A percentile compares a stretch with the other conserved stretches of the same genome.
Evolutionary conservation across 352 stramenopile genomes (phyloP).

Genomic region (Phytophthora capsici): DNA sequence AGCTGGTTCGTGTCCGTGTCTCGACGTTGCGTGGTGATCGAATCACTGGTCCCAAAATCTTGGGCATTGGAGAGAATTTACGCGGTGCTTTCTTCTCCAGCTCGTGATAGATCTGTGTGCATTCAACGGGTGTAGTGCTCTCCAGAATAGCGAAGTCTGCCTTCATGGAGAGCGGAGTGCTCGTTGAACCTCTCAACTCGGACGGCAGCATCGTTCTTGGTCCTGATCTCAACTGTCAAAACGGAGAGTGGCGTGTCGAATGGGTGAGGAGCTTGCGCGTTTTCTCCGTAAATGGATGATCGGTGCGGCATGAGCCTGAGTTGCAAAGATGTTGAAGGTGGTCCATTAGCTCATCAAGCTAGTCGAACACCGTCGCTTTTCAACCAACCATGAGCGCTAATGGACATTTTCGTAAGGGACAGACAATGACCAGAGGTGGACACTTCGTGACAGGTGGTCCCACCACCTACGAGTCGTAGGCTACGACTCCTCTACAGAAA

Average conservation of each 20-base stretch:
- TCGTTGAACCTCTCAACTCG: neutral
- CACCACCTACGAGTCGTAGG: neutral
- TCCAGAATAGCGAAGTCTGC: conserved; percentile 30
- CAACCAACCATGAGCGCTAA: neutral
- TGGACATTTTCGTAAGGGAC: conserved; percentile 10
- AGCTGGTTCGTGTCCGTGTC: conserved; percentile 7
- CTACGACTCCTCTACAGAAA: conserved; percentile 1
- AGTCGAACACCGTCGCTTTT: neutral
- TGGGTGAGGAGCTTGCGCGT: neutral
- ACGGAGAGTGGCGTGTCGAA: conserved; percentile 1
- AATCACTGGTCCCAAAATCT: conserved; percentile 22
- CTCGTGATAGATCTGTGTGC: conserved; percentile 23
- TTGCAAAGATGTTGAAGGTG: conserved; percentile 15
- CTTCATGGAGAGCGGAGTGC: conserved; percentile 8
- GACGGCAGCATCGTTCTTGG: conserved; percentile 3
- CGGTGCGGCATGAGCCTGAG: conserved; percentile 3
- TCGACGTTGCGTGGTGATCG: conserved; percentile 5
- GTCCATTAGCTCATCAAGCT: neutral
- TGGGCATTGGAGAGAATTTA: conserved; percentile 17
- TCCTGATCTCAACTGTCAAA: neutral
- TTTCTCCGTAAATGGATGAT: no score
- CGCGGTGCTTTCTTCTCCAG: neutral
- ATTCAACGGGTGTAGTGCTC: conserved; percentile 32
- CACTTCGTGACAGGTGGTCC: conserved; percentile 2
- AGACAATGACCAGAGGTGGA: conserved; percentile 3